Conservation (phyloP, 2,329 filamentous ascomycete species). For the Venturia oleaginea region DNA sequence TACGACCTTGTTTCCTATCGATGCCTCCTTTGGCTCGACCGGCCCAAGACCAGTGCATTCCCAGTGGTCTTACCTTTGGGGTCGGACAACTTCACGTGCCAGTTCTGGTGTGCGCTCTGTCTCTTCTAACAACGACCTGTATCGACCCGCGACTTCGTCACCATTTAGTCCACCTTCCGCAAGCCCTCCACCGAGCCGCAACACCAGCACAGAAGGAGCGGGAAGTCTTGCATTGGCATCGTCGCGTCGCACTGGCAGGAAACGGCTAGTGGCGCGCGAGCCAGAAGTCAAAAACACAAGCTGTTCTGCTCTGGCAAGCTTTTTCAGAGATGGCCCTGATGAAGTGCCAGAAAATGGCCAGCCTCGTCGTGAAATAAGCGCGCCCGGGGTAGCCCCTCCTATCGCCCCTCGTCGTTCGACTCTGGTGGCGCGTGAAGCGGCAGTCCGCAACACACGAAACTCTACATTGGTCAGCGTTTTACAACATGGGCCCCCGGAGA, state of each 20-base stretch:
- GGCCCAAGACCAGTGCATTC: neutral
- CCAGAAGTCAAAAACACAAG: slow-evolving; percentile 8
- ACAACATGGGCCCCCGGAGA: neutral
- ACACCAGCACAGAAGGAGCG: neutral
- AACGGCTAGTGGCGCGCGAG: slow-evolving; percentile 8
- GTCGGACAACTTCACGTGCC: neutral
- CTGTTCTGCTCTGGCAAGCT: slow-evolving; percentile 1
- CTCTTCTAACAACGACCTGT: neutral
- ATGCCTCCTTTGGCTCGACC: neutral
- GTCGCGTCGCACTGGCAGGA: neutral
- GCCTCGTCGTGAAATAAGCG: neutral
- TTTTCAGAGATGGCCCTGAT: slow-evolving; percentile 1
- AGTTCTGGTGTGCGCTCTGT: neutral
- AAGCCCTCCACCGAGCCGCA: neutral
- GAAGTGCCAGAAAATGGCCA: neutral
- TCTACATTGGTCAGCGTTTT: neutral
- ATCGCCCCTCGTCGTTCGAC: neutral
- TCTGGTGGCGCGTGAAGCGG: neutral
- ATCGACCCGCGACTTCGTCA: neutral
- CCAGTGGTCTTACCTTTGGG: neutral
- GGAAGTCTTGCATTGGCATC: neutral
- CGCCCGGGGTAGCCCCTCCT: neutral
- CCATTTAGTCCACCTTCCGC: neutral
- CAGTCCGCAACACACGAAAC: neutral
- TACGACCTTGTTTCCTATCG: neutral